phyloP scores from a whole-genome alignment of 2,329 filamentous ascomycete species.

The Phoma sp. region DNA sequence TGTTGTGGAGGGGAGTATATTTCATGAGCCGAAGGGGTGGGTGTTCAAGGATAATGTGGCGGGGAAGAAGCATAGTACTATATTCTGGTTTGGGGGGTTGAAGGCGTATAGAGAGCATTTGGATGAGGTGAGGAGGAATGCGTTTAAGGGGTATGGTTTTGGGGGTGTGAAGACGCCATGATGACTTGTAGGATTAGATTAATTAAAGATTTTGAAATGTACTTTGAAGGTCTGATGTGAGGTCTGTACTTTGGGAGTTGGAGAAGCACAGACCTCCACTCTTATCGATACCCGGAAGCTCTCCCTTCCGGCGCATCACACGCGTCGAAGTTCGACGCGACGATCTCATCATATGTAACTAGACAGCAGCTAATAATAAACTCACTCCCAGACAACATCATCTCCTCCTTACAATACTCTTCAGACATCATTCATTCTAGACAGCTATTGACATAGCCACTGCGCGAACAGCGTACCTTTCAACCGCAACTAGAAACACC shows the following conservation, averaged over 20 bases:
- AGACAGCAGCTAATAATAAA: neutral
- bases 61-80: neutral
- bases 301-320: constrained; percentile 9
- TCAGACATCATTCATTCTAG: neutral
- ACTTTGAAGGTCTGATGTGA: no score
- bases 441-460: no score
- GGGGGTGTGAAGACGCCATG: no score
- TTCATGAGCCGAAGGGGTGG: neutral
- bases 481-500: no score
- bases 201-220: no score
- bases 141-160: neutral
- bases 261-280: neutral
- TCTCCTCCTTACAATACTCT: neutral
- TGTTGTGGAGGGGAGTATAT: neutral
- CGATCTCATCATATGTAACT: neutral
- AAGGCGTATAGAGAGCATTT: constrained; percentile 1
- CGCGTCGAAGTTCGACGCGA: neutral
- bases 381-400: neutral
- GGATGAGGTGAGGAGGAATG: neutral
- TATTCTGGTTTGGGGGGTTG: constrained; percentile 1
- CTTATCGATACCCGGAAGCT: constrained; percentile 1
- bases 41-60: constrained; percentile 1
- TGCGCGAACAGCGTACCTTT: no score
- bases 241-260: no score
- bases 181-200: no score